phyloP scores from a whole-genome alignment of 2,329 filamentous ascomycete species.

The Fusarium denticulatum region DNA sequence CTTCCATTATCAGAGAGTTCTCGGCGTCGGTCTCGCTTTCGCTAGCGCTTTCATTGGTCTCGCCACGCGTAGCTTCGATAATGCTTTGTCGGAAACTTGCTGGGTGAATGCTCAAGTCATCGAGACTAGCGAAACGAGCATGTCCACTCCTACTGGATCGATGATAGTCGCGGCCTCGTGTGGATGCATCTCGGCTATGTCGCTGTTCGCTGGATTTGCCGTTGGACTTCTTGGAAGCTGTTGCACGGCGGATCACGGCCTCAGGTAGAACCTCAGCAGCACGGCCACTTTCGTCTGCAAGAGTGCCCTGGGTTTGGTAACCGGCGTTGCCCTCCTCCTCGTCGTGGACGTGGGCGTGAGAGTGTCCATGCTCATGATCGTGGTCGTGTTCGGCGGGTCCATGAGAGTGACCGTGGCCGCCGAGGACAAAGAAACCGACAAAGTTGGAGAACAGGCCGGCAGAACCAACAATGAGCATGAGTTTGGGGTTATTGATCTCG shows the following conservation, averaged over 20 bases:
- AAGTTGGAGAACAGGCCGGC: constrained; percentile 89
- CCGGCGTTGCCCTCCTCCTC: constrained; percentile 64
- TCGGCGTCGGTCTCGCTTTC: constrained; percentile 65
- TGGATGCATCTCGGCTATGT: constrained; percentile 41
- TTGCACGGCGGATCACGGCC: constrained; percentile 64
- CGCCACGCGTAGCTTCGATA: constrained; percentile 78
- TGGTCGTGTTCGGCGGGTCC: constrained; percentile 65
- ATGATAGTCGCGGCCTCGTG: constrained; percentile 56
- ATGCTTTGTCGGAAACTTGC: constrained; percentile 92
- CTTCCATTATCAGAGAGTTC: constrained; percentile 54
- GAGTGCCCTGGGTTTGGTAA: constrained; percentile 50
- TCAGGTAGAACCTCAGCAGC: constrained; percentile 72
- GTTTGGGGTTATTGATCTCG: constrained; percentile 82
- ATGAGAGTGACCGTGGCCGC: constrained; percentile 90
- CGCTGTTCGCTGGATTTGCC: constrained; percentile 50
- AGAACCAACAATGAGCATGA: constrained; percentile 90
- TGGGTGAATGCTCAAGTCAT: constrained; percentile 86
- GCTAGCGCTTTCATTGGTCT: constrained; percentile 59
- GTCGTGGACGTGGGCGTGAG: constrained; percentile 49
- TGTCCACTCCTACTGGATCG: constrained; percentile 62
- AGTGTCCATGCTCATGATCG: constrained; percentile 51
- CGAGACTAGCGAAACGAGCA: constrained; percentile 70
- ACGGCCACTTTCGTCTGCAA: constrained; percentile 67
- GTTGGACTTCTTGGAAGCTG: constrained; percentile 39
- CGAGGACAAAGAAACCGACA: constrained; percentile 87